A percentile compares a stretch with the other conserved stretches of the same genome.
Conservation (phyloP, 148 eudicot genomes). For the Spergularia marina region DNA sequence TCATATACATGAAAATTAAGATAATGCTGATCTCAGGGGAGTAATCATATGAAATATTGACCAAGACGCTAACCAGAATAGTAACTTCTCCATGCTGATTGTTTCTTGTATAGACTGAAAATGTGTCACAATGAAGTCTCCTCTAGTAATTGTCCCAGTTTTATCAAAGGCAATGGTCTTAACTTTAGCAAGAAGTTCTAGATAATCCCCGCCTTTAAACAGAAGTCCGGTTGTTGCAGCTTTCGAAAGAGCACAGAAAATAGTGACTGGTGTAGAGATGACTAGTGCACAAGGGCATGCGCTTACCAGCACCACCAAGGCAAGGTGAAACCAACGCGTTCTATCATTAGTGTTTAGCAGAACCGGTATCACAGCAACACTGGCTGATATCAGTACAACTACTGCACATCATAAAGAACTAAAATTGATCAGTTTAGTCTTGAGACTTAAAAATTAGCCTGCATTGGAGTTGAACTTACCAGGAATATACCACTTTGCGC, state of each 20-base stretch:
- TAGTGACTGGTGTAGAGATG: conserved; percentile 45
- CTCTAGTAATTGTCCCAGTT: conserved; percentile 46
- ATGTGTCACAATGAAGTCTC: conserved; percentile 39
- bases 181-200: conserved; percentile 45
- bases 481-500: conserved; percentile 42
- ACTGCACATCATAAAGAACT: conserved; percentile 21
- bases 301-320: conserved; percentile 44
- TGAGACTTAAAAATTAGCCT: not conserved
- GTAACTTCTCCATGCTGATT: conserved; percentile 29
- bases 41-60: not conserved
- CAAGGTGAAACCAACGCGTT: conserved; percentile 37
- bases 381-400: conserved; percentile 37
- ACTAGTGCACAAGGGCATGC: conserved; percentile 50
- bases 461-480: conserved; percentile 23
- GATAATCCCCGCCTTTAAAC: conserved; percentile 45
- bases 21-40: not conserved
- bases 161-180: conserved; percentile 45
- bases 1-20: not conserved
- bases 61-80: conserved; percentile 33
- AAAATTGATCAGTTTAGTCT: not conserved
- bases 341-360: conserved; percentile 20
- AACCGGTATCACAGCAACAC: conserved; percentile 34
- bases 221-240: conserved; percentile 45
- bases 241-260: conserved; percentile 41
- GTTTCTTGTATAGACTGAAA: conserved; percentile 33